Percentiles rank a stretch among this genome's conserved stretches.
Conservation (phyloP, 148 eudicot genomes). For the Persicaria tinctoria region DNA sequence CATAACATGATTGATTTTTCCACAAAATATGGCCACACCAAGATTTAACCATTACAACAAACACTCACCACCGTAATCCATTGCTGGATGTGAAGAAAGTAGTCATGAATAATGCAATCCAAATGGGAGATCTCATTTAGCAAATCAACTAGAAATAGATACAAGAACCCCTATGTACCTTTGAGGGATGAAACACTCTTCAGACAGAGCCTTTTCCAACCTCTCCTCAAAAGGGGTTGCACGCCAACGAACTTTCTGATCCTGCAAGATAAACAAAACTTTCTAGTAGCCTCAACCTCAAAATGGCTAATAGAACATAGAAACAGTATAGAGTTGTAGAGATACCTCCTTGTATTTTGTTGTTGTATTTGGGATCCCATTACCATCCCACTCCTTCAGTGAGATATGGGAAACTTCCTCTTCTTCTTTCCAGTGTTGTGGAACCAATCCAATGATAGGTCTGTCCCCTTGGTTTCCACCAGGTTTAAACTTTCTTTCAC, state of each 20-base stretch:
- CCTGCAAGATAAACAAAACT: constrained; percentile 33
- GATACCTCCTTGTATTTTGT: constrained; percentile 89
- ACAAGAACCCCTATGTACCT: constrained; percentile 31
- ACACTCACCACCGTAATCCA: background rate
- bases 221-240: constrained; percentile 98
- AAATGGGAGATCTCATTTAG: background rate
- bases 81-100: background rate
- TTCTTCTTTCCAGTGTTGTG: constrained; percentile 67
- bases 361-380: constrained; percentile 95
- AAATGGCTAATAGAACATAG: background rate
- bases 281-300: background rate
- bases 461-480: constrained; percentile 49
- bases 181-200: constrained; percentile 38
- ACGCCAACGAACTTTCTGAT: constrained; percentile 91
- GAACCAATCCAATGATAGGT: constrained; percentile 76
- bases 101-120: background rate
- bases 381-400: constrained; percentile 76
- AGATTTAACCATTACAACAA: background rate
- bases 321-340: background rate
- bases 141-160: background rate
- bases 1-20: background rate
- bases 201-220: constrained; percentile 83
- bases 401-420: constrained; percentile 37
- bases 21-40: background rate
- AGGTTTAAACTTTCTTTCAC: constrained; percentile 24